Evolutionary conservation across 2,329 filamentous ascomycete species (phyloP).

Genomic region (Verticillium longisporum): DNA sequence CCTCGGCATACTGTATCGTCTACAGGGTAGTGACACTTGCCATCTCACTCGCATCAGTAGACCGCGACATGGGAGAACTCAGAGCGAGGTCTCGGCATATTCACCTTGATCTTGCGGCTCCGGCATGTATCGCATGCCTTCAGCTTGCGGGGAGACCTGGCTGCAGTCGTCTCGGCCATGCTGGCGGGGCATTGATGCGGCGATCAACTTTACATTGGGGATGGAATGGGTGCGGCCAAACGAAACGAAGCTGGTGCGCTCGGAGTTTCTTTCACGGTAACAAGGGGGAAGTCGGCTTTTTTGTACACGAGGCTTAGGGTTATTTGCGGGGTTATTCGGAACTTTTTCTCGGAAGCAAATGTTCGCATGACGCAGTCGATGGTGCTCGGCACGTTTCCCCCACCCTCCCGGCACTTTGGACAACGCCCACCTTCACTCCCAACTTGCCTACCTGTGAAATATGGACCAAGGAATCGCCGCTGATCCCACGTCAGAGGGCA

Average conservation of each 20-base stretch:
- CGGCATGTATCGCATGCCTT: constrained; percentile 23
- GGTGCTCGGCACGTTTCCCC: not conserved
- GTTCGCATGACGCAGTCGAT: not conserved
- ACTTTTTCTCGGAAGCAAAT: not conserved
- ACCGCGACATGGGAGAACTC: not conserved
- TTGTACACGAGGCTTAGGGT: not conserved
- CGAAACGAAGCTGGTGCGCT: not conserved
- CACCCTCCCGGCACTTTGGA: not conserved
- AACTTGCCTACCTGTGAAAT: not conserved
- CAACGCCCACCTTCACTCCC: not conserved
- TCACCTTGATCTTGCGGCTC: constrained; percentile 19
- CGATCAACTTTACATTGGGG: not conserved
- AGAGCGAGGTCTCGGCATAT: not conserved
- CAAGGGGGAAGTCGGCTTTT: not conserved
- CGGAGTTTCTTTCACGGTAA: not conserved
- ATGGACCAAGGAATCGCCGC: too few relatives aligned
- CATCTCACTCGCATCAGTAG: not conserved
- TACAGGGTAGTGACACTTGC: constrained; percentile 13
- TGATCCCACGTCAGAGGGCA: not conserved
- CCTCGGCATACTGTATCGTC: constrained; percentile 11
- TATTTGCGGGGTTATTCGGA: not conserved
- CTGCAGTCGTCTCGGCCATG: not conserved
- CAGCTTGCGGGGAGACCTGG: constrained; percentile 7
- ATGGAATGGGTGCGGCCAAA: not conserved
- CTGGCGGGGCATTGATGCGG: not conserved